Evolutionary conservation across 1,284 basidiomycete genomes (phyloP).

Genomic region (Papiliotrema fonsecae): DNA sequence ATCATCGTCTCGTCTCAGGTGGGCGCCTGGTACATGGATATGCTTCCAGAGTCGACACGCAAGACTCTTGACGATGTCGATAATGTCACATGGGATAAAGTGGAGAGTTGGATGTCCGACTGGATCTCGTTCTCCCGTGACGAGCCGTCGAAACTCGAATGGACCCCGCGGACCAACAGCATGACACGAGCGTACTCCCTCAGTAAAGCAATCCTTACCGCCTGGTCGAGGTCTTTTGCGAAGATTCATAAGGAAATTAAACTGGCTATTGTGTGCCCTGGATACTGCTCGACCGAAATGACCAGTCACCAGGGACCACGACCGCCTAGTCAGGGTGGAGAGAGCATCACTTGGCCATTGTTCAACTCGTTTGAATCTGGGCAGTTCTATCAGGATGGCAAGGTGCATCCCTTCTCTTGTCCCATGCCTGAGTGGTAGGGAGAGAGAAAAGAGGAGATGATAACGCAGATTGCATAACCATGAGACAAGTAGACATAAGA

Average conservation of each 20-base stretch:
- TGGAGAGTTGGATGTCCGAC: slow-evolving; percentile 10
- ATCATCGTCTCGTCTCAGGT: slow-evolving; percentile 11
- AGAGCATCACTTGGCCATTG: slow-evolving; percentile 14
- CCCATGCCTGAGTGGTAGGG: neutral
- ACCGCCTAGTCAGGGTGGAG: slow-evolving; percentile 6
- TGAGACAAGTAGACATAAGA: too few species aligned
- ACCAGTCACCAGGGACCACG: slow-evolving; percentile 7
- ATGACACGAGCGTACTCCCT: slow-evolving; percentile 1
- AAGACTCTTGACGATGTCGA: slow-evolving; percentile 3
- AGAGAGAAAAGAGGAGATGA: neutral
- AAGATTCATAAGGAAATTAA: slow-evolving; percentile 3
- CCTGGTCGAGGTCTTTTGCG: slow-evolving; percentile 10
- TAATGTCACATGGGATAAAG: slow-evolving; percentile 5
- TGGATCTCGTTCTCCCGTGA: slow-evolving; percentile 6
- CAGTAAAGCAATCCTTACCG: slow-evolving; percentile 12
- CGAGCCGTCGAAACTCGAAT: neutral
- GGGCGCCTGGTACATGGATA: slow-evolving; percentile 9
- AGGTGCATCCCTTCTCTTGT: neutral
- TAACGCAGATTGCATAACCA: neutral
- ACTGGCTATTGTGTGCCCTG: slow-evolving; percentile 13
- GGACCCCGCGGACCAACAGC: neutral
- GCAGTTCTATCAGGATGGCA: slow-evolving; percentile 14
- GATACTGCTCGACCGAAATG: slow-evolving; percentile 14
- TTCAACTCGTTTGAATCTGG: slow-evolving; percentile 14
- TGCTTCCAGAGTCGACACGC: neutral